Evolutionary conservation across 257 asterid species (phyloP), one percentile per base, ranked within the genome.

Genomic region (Scutellaria barbata): DNA sequence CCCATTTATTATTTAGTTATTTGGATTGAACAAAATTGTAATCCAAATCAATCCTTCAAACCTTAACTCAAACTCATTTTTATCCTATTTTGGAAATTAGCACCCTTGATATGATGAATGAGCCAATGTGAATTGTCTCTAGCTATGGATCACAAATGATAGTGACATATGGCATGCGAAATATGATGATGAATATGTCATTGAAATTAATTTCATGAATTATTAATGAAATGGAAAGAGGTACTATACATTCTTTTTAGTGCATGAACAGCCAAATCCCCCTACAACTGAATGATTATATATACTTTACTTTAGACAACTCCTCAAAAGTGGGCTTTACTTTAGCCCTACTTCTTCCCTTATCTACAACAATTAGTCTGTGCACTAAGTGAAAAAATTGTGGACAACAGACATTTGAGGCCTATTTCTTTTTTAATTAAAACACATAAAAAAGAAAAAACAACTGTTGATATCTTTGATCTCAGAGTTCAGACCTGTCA

Each of bases 301-400:
- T 6, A 25, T 6, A 53, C 73, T 55, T 68, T 47, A 58, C 52
- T 82, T 82, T 75, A 39, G 65, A 74, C 81, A 79, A 66, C 81
- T 53, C 64, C 78, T 69, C 76, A 60, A 67, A 77, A 69, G 82
- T 63, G 57, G 25, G 65, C 78, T 72, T 81, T 78, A 60, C 68
- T 76, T 53, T 65, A 40, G 80, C 63, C 76, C 82, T 77, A 64
- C 77, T 73, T 54, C 77, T 41, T 81, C 57, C 78, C 61, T 79
- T 71, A 77, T 79, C 80, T 67, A 10, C 78, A 68, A 46, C 17
- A 66, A 45, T 52, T 74, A 14, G 66, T 58, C 66, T 47, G 58
- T 16, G 68, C 71, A 42, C 75, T 79, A 5, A 66, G 33, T 48
- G 16, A 41, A 53, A 60, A 61, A 33, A 14, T 63, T 72, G 76